A percentile compares a stretch with the other conserved stretches of the same genome.
Conservation (phyloP, 164 flowering plant species). For the Euptelea pleiosperma region DNA sequence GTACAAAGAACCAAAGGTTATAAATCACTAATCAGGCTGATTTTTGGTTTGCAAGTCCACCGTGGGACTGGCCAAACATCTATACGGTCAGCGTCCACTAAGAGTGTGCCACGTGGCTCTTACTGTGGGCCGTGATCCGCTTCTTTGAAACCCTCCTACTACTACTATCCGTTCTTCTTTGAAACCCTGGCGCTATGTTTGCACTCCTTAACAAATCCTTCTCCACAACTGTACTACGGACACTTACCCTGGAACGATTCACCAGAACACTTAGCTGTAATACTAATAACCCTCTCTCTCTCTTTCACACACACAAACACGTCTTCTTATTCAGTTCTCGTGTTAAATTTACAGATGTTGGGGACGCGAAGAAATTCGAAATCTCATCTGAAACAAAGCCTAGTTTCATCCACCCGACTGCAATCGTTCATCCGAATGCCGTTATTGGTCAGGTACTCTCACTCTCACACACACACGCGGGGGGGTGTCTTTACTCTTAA, state of each 20-base stretch:
- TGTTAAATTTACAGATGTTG: conserved; percentile 24
- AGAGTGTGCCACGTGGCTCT: no score
- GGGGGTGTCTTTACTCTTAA: no score
- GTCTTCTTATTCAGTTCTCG: background rate
- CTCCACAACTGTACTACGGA: conserved; percentile 1
- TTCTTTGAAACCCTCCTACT: no score
- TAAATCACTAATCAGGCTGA: no score
- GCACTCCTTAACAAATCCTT: conserved; percentile 5
- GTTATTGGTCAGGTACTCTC: conserved; percentile 51
- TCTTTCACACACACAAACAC: background rate
- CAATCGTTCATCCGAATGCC: conserved; percentile 48
- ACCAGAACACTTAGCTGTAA: conserved; percentile 8
- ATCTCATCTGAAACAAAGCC: conserved; percentile 3
- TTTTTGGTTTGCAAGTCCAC: no score
- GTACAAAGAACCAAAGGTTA: no score
- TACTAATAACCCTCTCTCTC: conserved; percentile 7
- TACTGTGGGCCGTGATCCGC: no score
- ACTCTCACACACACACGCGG: no score
- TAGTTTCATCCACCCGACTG: conserved; percentile 40
- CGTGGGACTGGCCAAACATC: no score
- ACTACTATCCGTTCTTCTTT: background rate
- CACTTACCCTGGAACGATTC: conserved; percentile 5
- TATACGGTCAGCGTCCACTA: no score
- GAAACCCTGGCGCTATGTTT: conserved; percentile 5
- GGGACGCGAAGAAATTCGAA: conserved; percentile 9